Evolutionary conservation across 192 early-diverging fungal genomes (phyloP), one percentile per base, ranked within the genome.

Genomic region (Chytriomyces hyalinus): DNA sequence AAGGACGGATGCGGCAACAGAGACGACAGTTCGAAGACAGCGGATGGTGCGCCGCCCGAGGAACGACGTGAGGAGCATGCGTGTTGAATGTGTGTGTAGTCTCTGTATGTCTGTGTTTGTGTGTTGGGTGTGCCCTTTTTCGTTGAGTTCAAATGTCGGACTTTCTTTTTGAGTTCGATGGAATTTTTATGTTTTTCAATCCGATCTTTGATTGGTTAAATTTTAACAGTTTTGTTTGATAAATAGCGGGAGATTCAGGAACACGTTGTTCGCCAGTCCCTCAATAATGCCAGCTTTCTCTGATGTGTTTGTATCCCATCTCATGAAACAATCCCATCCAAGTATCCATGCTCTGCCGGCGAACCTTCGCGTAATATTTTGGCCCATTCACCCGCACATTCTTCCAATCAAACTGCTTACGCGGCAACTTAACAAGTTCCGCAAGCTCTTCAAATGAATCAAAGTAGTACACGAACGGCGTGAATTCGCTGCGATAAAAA

Each of bases 401-500:
- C 53, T 73, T 73, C 9, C 11, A 61, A 61, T 76, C 75, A 50
- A 76, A 67, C 11, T 70, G 11, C 28, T 61, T 61, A 13, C 17
- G 10, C 6, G 63, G 66, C 26, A 13, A 69, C 13, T 76, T 70
- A 0, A 76, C 49, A 13, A 76, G 59, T 9, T 9, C 68, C n/a
- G 20, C 59, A 8, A 76, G 68, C 49, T 76, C 75, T 20, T 51
- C 44, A 13, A 65, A 70, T 5, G 75, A 76, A 70, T 76, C 75
- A 45, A 76, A 76, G 17, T 51, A 70, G 48, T 76, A 76, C 0
- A 76, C 65, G 49, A 76, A 76, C 26, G 65, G 65, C 22, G n/a
- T 13, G 44, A 76, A 70, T 60, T 76, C 75, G 26, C 24, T 53
- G 28, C 57, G 51, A 61, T 76, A 76, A 48, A 59, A 76, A 60